Evolutionary conservation across 192 early-diverging fungal species (phyloP), one percentile per base, ranked within the genome.

Genomic region (Entophlyctis helioformis): DNA sequence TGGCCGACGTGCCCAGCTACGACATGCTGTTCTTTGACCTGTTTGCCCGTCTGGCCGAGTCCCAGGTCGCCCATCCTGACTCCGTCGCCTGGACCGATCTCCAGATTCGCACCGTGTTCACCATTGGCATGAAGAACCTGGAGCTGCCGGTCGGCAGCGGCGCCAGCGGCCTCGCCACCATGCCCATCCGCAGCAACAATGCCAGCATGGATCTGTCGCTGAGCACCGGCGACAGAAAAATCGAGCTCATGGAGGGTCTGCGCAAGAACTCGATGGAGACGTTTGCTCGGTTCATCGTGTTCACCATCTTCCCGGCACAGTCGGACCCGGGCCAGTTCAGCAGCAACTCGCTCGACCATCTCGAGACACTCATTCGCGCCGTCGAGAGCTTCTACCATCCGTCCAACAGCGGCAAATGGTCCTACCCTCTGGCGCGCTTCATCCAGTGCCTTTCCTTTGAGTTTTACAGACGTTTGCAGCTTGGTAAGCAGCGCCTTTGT

Each of bases 331-430:
- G 46, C 18, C 26, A 32, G 11, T 36, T 16, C 27, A 47, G 76
- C 26, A 65, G 63, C 5, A 57, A 67, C 8, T 63, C 78, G 8
- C 43, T 86, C 27, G 51, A 69, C 26, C 74, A 81, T 48, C 68
- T 96, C 35, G 57, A 65, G 11, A 72, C 82, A 48, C 47, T 92
- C 19, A 84, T 96, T 41, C 83, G 82, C 47, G 86, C 88, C 37
- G 75, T 80, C 22, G 92, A 96, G 61, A 80, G 83, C 0, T 94
- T 81, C 51, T 89, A 72, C 49, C 88, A 96, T 59, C 92, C 92
- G 11, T 87, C 86, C n/a, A 96, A 96, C 66, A 66, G 69, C 50
- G 92, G 92, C 2, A 51, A 55, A 39, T 96, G 92, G 92, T 85
- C 84, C 18, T 66, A 67, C 36, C 59, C 62, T 6, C 71, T 96